Conservation (phyloP, 2,329 filamentous ascomycete species). For the Phaeosphaeriaceae sp. region DNA sequence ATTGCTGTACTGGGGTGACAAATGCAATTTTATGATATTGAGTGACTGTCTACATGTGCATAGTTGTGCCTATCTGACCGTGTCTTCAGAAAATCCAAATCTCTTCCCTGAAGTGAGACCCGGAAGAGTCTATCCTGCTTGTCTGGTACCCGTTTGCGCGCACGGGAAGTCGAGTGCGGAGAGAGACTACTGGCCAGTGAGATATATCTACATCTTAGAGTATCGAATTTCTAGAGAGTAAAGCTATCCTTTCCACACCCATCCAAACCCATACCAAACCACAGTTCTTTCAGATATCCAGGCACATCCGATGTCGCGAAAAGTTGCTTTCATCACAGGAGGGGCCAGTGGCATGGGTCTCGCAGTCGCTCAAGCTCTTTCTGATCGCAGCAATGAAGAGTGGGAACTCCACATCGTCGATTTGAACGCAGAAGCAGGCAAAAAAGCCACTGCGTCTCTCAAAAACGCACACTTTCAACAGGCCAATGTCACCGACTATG, state of each 20-base stretch:
- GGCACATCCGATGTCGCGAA: conserved; percentile 1
- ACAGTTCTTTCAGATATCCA: not conserved
- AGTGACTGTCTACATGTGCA: not conserved
- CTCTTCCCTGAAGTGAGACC: not conserved
- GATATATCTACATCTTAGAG: not conserved
- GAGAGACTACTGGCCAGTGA: not conserved
- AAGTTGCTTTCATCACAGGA: conserved; percentile 75
- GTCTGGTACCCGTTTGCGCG: not conserved
- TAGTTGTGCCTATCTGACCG: not conserved
- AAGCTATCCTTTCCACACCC: too few species aligned
- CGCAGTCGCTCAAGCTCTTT: conserved; percentile 50
- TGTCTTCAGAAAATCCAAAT: not conserved
- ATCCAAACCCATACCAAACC: not conserved
- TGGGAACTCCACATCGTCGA: conserved; percentile 54
- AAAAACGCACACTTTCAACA: conserved; percentile 48
- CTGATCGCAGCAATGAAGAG: conserved; percentile 32
- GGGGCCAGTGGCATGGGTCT: conserved; percentile 67
- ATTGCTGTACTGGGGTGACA: not conserved
- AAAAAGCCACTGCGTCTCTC: conserved; percentile 33
- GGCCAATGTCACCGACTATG: conserved; percentile 49
- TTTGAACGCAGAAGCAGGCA: conserved; percentile 46
- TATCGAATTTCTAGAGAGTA: not conserved
- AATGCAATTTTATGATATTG: not conserved
- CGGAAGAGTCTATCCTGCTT: not conserved
- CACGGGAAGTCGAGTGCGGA: not conserved